Evolutionary conservation across 192 early-diverging fungal genomes (phyloP).

Genomic region (Backusella luteola): DNA sequence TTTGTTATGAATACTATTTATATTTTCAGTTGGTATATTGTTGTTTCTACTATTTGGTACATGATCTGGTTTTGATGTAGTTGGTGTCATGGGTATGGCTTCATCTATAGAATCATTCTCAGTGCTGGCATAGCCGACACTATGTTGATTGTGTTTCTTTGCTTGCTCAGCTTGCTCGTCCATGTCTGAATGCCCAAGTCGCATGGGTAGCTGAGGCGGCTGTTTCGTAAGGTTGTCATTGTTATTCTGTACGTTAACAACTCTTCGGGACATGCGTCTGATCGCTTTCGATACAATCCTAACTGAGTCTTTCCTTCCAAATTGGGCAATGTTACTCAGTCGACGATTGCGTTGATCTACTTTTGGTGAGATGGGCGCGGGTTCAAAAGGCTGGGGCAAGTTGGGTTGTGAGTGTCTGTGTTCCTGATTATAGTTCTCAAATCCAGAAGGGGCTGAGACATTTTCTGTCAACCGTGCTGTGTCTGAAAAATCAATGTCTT

Average conservation of each 20-base stretch:
- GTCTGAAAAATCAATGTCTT: slow-evolving; percentile 26
- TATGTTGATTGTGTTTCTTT: background rate
- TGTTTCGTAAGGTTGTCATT: background rate
- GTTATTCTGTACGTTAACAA: slow-evolving; percentile 11
- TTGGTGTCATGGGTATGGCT: slow-evolving; percentile 6
- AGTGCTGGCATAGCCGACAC: background rate
- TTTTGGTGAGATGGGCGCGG: background rate
- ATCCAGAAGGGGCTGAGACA: slow-evolving; percentile 5
- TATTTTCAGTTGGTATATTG: slow-evolving; percentile 5
- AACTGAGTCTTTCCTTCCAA: background rate
- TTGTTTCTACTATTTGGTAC: background rate
- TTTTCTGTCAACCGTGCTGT: slow-evolving; percentile 26
- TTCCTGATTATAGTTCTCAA: background rate
- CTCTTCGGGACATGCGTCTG: slow-evolving; percentile 10
- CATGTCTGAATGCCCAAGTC: background rate
- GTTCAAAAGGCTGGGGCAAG: slow-evolving; percentile 5
- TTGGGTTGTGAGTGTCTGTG: slow-evolving; percentile 4
- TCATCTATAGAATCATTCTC: background rate
- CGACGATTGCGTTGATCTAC: background rate
- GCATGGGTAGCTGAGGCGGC: background rate
- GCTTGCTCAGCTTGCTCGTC: background rate
- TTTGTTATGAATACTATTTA: background rate
- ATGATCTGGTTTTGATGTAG: background rate
- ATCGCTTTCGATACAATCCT: background rate
- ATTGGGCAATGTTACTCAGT: background rate